Base-by-base conservation (phyloP, 1,139 yeast genomes). In the Yamadazyma jaroonii region DNA sequence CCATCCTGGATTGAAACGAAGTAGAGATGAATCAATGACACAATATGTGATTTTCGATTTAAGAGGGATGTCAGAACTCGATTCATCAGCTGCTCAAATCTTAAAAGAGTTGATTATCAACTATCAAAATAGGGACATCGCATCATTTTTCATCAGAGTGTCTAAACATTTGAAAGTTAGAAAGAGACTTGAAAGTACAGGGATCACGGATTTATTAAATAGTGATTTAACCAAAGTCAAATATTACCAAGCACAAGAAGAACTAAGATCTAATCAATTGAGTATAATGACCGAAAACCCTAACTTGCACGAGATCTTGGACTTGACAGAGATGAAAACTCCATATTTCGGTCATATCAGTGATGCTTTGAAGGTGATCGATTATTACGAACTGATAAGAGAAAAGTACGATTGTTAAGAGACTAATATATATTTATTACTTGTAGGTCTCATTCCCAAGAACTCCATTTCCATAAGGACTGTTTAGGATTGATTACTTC, bases 31-130 rank as follows among this genome's bases (percentile, higher is more conserved):
- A 35, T 68, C 72, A 5, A 74, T 76, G 78, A 76, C 84, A 20
- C 73, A 72, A 43, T 76, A 82, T 50, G 71, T 89, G n/a, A 75
- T 90, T 6, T 81, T 92, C 53, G 96, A 90, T 54, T 59, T 90
- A 39, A 72, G 84, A 41, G 97, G 96, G 0, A 86, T 90, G 96
- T 77, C 94, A 0, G 81, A 75, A 25, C 64, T 90, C 30, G 98
- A 92, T 53, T 84, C 96, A 0, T 81, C 94, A 2, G 97, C 97
- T 0, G 82, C 89, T 0, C 87, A 85, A 49, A 84, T 86, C 10
- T 62, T 90, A 35, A 57, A 64, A 33, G 86, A 79, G 37, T 77
- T 87, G 11, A 63, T 90, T 6, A 49, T 60, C 4, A 72, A 74
- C 22, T 82, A 85, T 45, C 65, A 66, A 31, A 62, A 63, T 15